Conservation (phyloP, 129 eudicot species). For the Mikania micrantha region DNA sequence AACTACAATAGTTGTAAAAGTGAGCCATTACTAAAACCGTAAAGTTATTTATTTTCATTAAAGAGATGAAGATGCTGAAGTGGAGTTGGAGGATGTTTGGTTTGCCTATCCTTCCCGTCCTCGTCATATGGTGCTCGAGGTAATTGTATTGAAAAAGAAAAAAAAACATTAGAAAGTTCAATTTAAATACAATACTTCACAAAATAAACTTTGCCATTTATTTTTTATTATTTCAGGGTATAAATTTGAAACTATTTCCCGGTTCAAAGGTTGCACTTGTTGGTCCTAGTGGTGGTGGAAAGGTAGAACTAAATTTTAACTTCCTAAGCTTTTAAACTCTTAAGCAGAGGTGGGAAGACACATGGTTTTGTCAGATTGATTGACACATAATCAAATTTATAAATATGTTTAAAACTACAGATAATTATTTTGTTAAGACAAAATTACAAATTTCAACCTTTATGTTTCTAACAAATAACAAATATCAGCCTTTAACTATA, state of each 20-base stretch:
- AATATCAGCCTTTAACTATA: too few relatives aligned
- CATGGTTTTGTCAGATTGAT: neutral
- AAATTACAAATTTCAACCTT: too few relatives aligned
- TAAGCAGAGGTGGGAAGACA: neutral
- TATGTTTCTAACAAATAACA: too few relatives aligned
- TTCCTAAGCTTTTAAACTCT: neutral
- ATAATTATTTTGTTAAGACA: too few relatives aligned
- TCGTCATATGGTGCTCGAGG: slow-evolving; percentile 83
- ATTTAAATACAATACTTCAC: neutral
- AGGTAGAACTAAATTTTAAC: slow-evolving; percentile 35
- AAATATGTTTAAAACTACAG: too few relatives aligned
- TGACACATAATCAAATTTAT: neutral
- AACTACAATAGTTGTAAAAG: neutral
- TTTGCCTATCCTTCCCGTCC: slow-evolving; percentile 96
- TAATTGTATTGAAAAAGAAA: slow-evolving; percentile 10
- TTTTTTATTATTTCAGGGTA: slow-evolving; percentile 51
- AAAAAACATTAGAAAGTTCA: neutral
- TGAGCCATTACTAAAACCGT: neutral
- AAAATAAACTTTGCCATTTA: neutral
- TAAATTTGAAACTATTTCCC: slow-evolving; percentile 58
- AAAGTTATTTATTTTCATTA: neutral
- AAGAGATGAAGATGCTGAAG: slow-evolving; percentile 76
- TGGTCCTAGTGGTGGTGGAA: slow-evolving; percentile 99
- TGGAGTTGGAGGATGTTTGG: slow-evolving; percentile 89
- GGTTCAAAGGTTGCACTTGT: slow-evolving; percentile 93